Percentiles rank a stretch among this genome's conserved stretches.
Conservation (phyloP, 2,329 filamentous ascomycete species). For the Salinomyces thailandicus region DNA sequence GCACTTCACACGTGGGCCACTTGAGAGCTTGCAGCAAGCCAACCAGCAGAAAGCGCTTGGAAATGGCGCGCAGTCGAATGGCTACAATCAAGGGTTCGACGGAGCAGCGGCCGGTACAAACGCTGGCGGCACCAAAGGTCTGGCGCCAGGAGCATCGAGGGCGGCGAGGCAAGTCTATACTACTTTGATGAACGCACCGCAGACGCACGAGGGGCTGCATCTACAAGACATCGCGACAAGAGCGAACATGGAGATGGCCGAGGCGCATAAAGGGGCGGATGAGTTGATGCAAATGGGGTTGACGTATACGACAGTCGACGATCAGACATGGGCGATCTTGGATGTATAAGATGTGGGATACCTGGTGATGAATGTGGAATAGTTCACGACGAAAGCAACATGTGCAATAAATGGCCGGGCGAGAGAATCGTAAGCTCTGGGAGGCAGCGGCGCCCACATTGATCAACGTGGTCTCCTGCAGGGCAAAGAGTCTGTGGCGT, state of each 20-base stretch:
- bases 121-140: slow-evolving; percentile 17
- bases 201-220: slow-evolving; percentile 75
- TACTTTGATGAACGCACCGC: slow-evolving; percentile 54
- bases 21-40: slow-evolving; percentile 33
- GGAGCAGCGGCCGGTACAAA: slow-evolving; percentile 11
- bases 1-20: slow-evolving; percentile 63
- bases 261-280: slow-evolving; percentile 68
- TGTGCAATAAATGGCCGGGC: too few relatives aligned
- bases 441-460: too few relatives aligned
- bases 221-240: slow-evolving; percentile 62
- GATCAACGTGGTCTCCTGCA: too few relatives aligned
- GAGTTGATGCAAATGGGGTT: slow-evolving; percentile 64
- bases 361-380: too few relatives aligned
- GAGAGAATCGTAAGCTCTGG: too few relatives aligned
- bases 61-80: slow-evolving; percentile 10
- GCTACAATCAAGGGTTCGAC: slow-evolving; percentile 14
- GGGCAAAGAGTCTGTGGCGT: too few relatives aligned
- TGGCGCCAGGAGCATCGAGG: slow-evolving; percentile 32
- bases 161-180: slow-evolving; percentile 60
- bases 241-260: slow-evolving; percentile 54
- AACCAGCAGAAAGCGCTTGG: slow-evolving; percentile 29
- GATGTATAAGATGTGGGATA: slow-evolving; percentile 48
- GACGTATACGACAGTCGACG: slow-evolving; percentile 86
- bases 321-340: slow-evolving; percentile 81
- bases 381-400: too few relatives aligned